Evolutionary conservation across 257 asterid genomes (phyloP), one percentile per base, ranked within the genome.

Genomic region (Verbascum thapsus): DNA sequence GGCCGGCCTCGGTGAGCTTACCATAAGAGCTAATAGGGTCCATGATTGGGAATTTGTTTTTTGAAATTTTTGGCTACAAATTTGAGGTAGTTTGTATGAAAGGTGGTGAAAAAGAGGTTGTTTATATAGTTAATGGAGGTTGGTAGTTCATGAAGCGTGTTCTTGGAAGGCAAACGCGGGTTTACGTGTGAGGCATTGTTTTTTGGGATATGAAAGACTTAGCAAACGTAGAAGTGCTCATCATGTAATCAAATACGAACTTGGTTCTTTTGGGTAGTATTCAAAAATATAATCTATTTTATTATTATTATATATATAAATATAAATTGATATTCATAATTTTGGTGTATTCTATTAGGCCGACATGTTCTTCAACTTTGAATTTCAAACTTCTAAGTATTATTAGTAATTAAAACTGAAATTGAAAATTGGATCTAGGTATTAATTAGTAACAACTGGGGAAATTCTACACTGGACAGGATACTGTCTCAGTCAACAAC

Each of bases 1-100:
- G 73, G 15, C 69, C 77, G 20, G 70, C 73, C 54, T 79, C 82
- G 13, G 48, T 20, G 12, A 78, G 66, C 68, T 78, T 71, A 18
- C 78, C 80, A 43, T 75, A 71, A 26, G 74, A 57, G 43, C 52
- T 69, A 34, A 61, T 26, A 44, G 79, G 45, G 17, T 71, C 73
- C 78, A 72, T 76, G 53, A 19, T 9, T 34, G 57, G 26, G 47
- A 23, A 13, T 17, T 20, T 22, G 35, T 18, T 18, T 8, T 20
- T 4, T 20, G 9, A 50, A 10, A 38, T 38, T 48, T 35, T 16
- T 20, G 38, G 35, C 16, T 2, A 5, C 2, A 26, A 26, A 26
- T 26, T 26, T 26, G 32, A 26, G 32, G 32, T 26, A 26, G 50
- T 17, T 40, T 32, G 52, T 61, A 0, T 70, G 50, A 34, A 1